A percentile compares a stretch with the other conserved stretches of the same genome.
These are phyloP conservation scores for Chlorophyllum brunneum DNA, from an alignment of 768 basidiomycete species.

Conservation along the genomic window DNA sequence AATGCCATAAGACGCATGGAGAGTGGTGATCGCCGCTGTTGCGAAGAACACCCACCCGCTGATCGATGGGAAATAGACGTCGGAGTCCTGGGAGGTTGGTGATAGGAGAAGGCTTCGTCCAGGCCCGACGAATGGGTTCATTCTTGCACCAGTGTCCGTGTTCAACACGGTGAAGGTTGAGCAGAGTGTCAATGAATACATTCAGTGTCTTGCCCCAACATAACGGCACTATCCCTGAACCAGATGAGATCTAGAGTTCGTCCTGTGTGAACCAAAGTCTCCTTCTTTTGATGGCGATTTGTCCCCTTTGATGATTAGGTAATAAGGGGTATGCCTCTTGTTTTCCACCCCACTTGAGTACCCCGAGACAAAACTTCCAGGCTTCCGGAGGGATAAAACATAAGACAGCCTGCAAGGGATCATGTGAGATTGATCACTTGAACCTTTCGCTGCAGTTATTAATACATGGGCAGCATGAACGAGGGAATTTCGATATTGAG, in stretches of 20 bases:
- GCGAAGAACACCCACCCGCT: neutral
- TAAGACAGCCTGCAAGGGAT: no score
- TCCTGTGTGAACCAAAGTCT: neutral
- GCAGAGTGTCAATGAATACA: neutral
- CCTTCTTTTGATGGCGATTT: conserved; percentile 4
- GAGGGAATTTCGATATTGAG: no score
- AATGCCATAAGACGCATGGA: conserved; percentile 1
- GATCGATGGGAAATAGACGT: neutral
- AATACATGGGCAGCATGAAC: no score
- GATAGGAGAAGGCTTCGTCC: neutral
- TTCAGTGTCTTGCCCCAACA: neutral
- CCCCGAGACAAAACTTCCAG: no score
- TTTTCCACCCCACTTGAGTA: no score
- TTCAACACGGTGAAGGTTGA: neutral
- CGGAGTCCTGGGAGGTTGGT: neutral
- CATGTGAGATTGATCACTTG: no score
- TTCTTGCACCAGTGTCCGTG: neutral
- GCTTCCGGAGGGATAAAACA: no score
- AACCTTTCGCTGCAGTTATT: no score
- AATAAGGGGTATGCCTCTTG: neutral
- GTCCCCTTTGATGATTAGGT: neutral
- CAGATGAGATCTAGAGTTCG: conserved; percentile 7
- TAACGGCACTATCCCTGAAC: neutral
- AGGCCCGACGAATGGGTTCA: neutral
- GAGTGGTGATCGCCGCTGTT: conserved; percentile 2